A percentile compares a stretch with the other conserved stretches of the same genome.
Conservation (phyloP, 2,329 filamentous ascomycete genomes). For the Aspergillus sp. region DNA sequence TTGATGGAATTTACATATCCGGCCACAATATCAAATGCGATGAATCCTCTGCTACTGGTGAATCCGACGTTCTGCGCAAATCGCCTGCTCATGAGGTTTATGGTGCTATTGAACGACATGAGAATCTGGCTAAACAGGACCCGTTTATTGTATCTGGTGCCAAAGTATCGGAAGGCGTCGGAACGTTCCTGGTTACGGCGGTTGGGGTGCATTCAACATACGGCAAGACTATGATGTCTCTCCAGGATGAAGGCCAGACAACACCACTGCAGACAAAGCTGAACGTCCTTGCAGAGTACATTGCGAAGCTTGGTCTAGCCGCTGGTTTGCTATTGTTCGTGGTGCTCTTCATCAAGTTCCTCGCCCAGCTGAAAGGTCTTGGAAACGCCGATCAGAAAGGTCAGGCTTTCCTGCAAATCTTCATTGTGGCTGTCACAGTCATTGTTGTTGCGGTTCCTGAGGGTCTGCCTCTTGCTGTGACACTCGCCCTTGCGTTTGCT, state of each 20-base stretch:
- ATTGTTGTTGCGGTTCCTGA: slow-evolving; percentile 66
- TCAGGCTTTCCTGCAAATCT: slow-evolving; percentile 62
- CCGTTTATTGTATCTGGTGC: slow-evolving; percentile 82
- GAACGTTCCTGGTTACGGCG: slow-evolving; percentile 75
- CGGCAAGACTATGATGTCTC: slow-evolving; percentile 77
- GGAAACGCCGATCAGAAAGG: slow-evolving; percentile 55
- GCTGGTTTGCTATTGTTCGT: slow-evolving; percentile 77
- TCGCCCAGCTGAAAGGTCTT: slow-evolving; percentile 63
- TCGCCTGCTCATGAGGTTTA: slow-evolving; percentile 66
- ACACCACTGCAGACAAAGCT: slow-evolving; percentile 80
- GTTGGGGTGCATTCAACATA: slow-evolving; percentile 75
- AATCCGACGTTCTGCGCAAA: slow-evolving; percentile 75
- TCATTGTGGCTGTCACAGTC: slow-evolving; percentile 63
- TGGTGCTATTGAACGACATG: slow-evolving; percentile 63
- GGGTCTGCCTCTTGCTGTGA: slow-evolving; percentile 64
- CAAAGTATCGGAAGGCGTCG: slow-evolving; percentile 76
- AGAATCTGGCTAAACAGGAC: slow-evolving; percentile 68
- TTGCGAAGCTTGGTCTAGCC: slow-evolving; percentile 73
- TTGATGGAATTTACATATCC: slow-evolving; percentile 71
- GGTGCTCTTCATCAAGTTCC: slow-evolving; percentile 78
- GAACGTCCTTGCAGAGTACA: slow-evolving; percentile 77
- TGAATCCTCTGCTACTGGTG: slow-evolving; percentile 76
- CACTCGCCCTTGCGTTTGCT: slow-evolving; percentile 65
- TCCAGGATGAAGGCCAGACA: slow-evolving; percentile 75
- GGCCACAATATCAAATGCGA: slow-evolving; percentile 71